A percentile compares a stretch with the other conserved stretches of the same genome.
These are phyloP conservation scores for Saccharomyces hybrid DNA, from an alignment of 1,139 yeast species.

Conservation along the genomic window DNA sequence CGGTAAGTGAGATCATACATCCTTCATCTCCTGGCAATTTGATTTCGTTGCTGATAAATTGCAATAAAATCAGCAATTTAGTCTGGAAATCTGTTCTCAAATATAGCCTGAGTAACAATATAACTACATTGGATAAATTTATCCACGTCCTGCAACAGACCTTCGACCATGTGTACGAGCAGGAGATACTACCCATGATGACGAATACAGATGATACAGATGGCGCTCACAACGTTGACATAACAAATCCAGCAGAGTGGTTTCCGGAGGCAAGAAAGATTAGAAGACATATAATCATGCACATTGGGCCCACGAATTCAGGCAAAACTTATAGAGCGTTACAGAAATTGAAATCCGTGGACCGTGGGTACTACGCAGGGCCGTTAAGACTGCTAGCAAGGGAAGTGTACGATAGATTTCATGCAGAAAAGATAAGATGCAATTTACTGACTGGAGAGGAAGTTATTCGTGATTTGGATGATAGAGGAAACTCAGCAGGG, in stretches of 20 bases:
- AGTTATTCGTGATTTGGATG: slow-evolving; percentile 62
- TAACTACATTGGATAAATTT: slow-evolving; percentile 12
- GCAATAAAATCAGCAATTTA: slow-evolving; percentile 8
- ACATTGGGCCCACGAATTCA: slow-evolving; percentile 94
- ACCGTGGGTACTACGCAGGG: slow-evolving; percentile 90
- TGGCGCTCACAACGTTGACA: slow-evolving; percentile 34
- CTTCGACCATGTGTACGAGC: slow-evolving; percentile 18
- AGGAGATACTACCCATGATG: slow-evolving; percentile 23
- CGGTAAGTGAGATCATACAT: slow-evolving; percentile 12
- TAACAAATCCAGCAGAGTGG: slow-evolving; percentile 76
- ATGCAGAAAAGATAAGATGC: slow-evolving; percentile 57
- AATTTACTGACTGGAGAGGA: slow-evolving; percentile 94
- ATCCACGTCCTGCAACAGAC: slow-evolving; percentile 15
- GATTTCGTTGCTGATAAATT: slow-evolving; percentile 13
- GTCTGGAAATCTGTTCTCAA: slow-evolving; percentile 12
- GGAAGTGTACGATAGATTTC: slow-evolving; percentile 80
- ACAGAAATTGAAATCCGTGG: slow-evolving; percentile 55
- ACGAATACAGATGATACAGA: slow-evolving; percentile 7
- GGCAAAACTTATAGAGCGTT: slow-evolving; percentile 92
- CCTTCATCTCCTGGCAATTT: slow-evolving; percentile 15
- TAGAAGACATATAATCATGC: slow-evolving; percentile 74
- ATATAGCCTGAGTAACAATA: background rate
- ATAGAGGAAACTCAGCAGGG: slow-evolving; percentile 61
- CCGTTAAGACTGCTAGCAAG: slow-evolving; percentile 86
- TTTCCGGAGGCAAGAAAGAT: slow-evolving; percentile 79